Conservation (phyloP, 2,329 filamentous ascomycete genomes). For the Colletotrichum horii region DNA sequence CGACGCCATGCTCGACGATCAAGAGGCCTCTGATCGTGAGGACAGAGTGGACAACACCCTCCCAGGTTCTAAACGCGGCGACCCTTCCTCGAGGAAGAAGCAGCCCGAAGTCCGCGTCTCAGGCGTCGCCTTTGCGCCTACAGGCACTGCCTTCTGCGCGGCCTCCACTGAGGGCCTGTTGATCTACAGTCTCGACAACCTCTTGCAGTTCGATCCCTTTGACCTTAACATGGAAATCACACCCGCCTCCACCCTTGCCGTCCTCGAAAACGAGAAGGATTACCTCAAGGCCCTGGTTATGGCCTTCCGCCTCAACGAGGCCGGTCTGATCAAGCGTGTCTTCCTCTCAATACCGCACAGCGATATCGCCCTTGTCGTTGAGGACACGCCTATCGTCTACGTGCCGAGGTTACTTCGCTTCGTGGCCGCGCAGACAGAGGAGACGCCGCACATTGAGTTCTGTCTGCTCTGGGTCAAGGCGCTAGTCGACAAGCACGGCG, state of each 20-base stretch:
- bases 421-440: constrained; percentile 85
- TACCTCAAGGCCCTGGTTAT: constrained; percentile 94
- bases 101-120: constrained; percentile 85
- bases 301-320: constrained; percentile 94
- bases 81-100: constrained; percentile 78
- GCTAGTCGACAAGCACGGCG: constrained; percentile 80
- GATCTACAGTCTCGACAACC: constrained; percentile 88
- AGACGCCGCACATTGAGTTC: constrained; percentile 93
- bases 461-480: constrained; percentile 92
- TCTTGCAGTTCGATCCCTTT: constrained; percentile 90
- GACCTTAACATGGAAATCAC: constrained; percentile 95
- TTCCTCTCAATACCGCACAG: constrained; percentile 81
- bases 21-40: constrained; percentile 88
- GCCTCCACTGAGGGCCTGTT: constrained; percentile 93
- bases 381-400: constrained; percentile 82
- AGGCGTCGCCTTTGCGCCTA: constrained; percentile 85
- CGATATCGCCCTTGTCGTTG: constrained; percentile 80
- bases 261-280: constrained; percentile 72
- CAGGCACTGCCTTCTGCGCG: constrained; percentile 89
- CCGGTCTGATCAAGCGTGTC: constrained; percentile 79
- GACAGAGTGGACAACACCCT: constrained; percentile 80
- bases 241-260: constrained; percentile 78
- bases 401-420: constrained; percentile 85
- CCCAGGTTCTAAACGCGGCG: constrained; percentile 86
- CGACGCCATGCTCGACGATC: constrained; percentile 81